These are phyloP conservation scores for Cyberlindnera mrakii DNA, from an alignment of 805 yeast genomes.

Conservation along the genomic window DNA sequence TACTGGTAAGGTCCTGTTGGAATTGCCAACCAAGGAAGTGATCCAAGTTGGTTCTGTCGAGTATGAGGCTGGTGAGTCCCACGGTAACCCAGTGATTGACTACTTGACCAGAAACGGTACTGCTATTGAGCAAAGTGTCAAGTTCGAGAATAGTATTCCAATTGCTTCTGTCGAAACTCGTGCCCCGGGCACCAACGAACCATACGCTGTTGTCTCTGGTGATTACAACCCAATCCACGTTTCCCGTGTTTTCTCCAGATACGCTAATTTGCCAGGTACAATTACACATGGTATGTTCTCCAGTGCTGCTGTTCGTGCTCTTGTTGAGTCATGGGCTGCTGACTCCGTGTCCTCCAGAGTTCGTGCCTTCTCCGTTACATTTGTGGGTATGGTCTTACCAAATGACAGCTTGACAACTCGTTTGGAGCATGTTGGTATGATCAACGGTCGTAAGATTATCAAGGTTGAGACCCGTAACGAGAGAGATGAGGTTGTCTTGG, in stretches of 20 bases:
- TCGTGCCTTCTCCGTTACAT: constrained; percentile 84
- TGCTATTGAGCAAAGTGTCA: constrained; percentile 89
- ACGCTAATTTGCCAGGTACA: constrained; percentile 93
- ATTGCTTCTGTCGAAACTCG: constrained; percentile 55
- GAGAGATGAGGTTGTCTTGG: constrained; percentile 74
- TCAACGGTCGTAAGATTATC: constrained; percentile 96
- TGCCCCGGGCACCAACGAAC: constrained; percentile 94
- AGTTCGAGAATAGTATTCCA: constrained; percentile 87
- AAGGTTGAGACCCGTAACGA: constrained; percentile 84
- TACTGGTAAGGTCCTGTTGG: constrained; percentile 77
- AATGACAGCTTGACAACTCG: constrained; percentile 83
- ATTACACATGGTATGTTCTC: constrained; percentile 99
- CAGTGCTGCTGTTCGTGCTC: constrained; percentile 88
- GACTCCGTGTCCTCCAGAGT: constrained; percentile 94
- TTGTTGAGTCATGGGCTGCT: constrained; percentile 98
- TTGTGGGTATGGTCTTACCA: constrained; percentile 97
- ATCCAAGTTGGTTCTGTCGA: constrained; percentile 76
- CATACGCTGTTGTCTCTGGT: constrained; percentile 95
- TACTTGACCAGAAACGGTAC: constrained; percentile 88
- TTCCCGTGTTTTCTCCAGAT: constrained; percentile 86
- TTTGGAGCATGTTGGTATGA: constrained; percentile 96
- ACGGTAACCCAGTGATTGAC: constrained; percentile 96
- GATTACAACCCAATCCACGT: constrained; percentile 99
- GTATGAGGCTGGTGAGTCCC: constrained; percentile 87
- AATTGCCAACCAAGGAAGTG: constrained; percentile 87